Evolutionary conservation across 2,329 filamentous ascomycete genomes (phyloP), one percentile per base, ranked within the genome.

Genomic region (Periconia digitata): DNA sequence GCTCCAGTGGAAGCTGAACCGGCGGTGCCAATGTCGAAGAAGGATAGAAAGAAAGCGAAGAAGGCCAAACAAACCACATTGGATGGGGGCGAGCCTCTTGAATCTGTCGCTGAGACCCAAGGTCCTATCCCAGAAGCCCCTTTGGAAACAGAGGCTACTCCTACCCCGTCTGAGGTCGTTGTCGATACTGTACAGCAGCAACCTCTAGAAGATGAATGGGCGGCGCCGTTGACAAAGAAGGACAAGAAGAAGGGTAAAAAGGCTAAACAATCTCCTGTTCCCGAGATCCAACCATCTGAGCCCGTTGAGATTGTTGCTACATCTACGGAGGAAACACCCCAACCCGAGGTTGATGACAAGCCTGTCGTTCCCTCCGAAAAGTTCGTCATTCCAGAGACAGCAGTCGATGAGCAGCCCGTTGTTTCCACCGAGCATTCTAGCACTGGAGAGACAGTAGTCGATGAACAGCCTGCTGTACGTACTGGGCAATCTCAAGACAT

Each of bases 31-130:
- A 48, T 65, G 13, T 62, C 60, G 3, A 66, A 67, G 44, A 58
- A 63, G 29, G 61, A 59, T 51, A 66, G 64, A 56, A 67, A 66
- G 45, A 49, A 62, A 39, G 50, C 54, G 3, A 63, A 64, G 53
- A 63, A 66, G 22, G 55, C 52, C 15, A 63, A 66, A 43, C 60
- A 39, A 22, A 49, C 53, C 3, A 61, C 64, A 51, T 40, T 21
- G 35, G 43, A 12, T 20, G 47, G 43, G 42, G n/a, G n/a, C 17
- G 48, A 50, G 17, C 46, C 45, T 32, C n/a, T 15, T 10, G 27
- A 32, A n/a, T 43, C 44, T 8, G 42, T 36, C 10, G 3, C 27
- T 10, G 27, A 32, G 10, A 32, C 10, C 27, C 12, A 32, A 32
- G n/a, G 4, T 12, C 27, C 27, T 32, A 12, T 10, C 10, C 27